A percentile compares a stretch with the other conserved stretches of the same genome.
Conservation (phyloP, 805 yeast genomes). For the Candida maris region DNA sequence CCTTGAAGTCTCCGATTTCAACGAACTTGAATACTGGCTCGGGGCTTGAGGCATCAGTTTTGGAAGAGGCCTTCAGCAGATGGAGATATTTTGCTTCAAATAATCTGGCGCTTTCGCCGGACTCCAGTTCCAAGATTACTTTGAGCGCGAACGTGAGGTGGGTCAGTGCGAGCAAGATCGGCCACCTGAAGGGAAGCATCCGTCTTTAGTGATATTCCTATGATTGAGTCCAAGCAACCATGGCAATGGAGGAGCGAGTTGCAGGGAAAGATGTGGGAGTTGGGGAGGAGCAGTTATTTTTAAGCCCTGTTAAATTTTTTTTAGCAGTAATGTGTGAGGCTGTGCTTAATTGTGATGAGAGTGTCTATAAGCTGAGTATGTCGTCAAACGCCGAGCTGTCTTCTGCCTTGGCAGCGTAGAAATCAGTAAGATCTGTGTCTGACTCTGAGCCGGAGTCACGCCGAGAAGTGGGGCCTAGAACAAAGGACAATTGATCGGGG, state of each 20-base stretch:
- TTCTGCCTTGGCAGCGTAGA: not conserved
- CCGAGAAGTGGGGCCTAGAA: not conserved
- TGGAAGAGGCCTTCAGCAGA: conserved; percentile 4
- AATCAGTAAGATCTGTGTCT: not conserved
- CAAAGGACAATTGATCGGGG: not conserved
- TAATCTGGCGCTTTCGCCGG: conserved; percentile 6
- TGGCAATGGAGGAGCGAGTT: not conserved
- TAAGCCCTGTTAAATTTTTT: not conserved
- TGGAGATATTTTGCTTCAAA: conserved; percentile 9
- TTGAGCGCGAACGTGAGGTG: conserved; percentile 1
- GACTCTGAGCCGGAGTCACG: not conserved
- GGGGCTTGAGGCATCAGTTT: not conserved
- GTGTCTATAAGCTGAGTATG: conserved; percentile 9
- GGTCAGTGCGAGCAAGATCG: not conserved
- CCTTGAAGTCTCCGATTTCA: conserved; percentile 32
- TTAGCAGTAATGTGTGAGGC: not conserved
- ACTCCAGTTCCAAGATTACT: conserved; percentile 12
- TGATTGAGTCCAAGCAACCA: too few species aligned
- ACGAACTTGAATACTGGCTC: conserved; percentile 15
- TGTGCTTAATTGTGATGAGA: not conserved
- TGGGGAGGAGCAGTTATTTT: not conserved
- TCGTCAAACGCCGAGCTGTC: conserved; percentile 6
- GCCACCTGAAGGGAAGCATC: not conserved
- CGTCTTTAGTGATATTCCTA: too few species aligned
- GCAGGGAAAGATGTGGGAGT: not conserved